A percentile compares a stretch with the other conserved stretches of the same genome.
Evolutionary conservation across 2,329 filamentous ascomycete genomes (phyloP).

Genomic region (Claviceps humidiphila): DNA sequence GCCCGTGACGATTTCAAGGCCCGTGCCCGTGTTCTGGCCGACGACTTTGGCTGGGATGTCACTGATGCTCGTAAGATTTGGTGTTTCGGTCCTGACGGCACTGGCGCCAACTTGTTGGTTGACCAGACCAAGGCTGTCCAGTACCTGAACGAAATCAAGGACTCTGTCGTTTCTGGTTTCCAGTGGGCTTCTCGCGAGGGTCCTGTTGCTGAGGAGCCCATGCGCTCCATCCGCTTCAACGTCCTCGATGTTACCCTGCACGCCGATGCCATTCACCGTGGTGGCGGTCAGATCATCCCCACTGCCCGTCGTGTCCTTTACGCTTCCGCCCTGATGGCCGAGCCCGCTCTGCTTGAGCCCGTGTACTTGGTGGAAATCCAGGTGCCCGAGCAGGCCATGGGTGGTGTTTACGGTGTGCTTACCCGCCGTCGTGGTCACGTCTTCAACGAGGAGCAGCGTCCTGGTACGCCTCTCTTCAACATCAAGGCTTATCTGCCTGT

Average conservation of each 20-base stretch:
- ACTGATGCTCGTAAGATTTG: conserved; percentile 99
- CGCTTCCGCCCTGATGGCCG: conserved; percentile 78
- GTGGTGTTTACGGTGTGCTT: conserved; percentile 98
- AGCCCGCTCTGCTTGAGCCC: conserved; percentile 86
- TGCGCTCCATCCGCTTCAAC: conserved; percentile 97
- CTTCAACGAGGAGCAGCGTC: conserved; percentile 95
- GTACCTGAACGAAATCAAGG: conserved; percentile 99
- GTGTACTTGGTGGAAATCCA: conserved; percentile 99
- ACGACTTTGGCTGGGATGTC: conserved; percentile 98
- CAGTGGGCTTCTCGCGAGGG: conserved; percentile 98
- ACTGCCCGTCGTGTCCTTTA: conserved; percentile 96
- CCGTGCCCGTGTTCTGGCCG: conserved; percentile 88
- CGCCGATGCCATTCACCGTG: conserved; percentile 98
- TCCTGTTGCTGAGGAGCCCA: conserved; percentile 94
- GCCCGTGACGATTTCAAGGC: conserved; percentile 98
- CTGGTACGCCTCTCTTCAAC: conserved; percentile 97
- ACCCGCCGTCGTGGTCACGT: conserved; percentile 97
- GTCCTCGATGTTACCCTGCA: conserved; percentile 98
- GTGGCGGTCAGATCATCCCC: conserved; percentile 97
- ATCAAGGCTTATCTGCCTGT: conserved; percentile 96
- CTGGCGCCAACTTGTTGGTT: conserved; percentile 92
- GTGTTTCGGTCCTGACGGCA: conserved; percentile 98
- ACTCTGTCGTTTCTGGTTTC: conserved; percentile 98
- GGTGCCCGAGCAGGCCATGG: conserved; percentile 97
- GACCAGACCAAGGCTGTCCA: conserved; percentile 99